Evolutionary conservation across 495 filamentous ascomycete genomes (phyloP).

Genomic region (Neurospora pannonica): DNA sequence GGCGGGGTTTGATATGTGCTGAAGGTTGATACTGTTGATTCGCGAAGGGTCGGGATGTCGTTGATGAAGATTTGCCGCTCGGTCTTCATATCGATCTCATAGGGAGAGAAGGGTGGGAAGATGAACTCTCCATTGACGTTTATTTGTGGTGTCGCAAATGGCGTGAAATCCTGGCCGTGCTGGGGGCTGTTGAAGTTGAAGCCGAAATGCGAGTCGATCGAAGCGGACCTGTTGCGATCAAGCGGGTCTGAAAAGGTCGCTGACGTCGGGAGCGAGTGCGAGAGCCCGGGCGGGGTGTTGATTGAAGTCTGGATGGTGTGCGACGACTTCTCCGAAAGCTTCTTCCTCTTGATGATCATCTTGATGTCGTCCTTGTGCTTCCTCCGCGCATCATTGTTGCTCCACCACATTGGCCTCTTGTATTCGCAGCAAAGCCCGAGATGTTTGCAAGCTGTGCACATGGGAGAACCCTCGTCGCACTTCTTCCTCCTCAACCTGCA

Average conservation of each 20-base stretch:
- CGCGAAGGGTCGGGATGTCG: constrained; percentile 70
- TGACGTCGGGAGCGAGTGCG: constrained; percentile 72
- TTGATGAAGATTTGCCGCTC: constrained; percentile 92
- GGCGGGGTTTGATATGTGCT: constrained; percentile 76
- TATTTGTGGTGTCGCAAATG: constrained; percentile 47
- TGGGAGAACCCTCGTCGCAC: constrained; percentile 85
- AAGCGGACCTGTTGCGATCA: constrained; percentile 60
- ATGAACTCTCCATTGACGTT: constrained; percentile 33
- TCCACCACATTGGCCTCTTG: constrained; percentile 96
- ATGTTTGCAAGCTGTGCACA: constrained; percentile 82
- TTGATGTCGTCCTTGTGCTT: constrained; percentile 92
- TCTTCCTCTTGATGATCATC: constrained; percentile 93
- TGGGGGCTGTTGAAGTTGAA: constrained; percentile 64
- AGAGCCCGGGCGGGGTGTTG: constrained; percentile 66
- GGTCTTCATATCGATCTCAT: constrained; percentile 92
- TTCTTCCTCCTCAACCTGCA: constrained; percentile 94
- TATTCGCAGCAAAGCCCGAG: constrained; percentile 86
- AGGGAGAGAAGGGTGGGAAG: constrained; percentile 55
- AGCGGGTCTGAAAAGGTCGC: constrained; percentile 67
- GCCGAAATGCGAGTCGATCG: constrained; percentile 69
- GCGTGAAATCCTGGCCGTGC: constrained; percentile 48
- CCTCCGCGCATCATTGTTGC: constrained; percentile 73
- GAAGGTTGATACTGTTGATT: constrained; percentile 81
- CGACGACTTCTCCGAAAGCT: constrained; percentile 75
- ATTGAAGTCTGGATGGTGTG: constrained; percentile 45